These are phyloP conservation scores for Xylaria venustula DNA, from an alignment of 495 filamentous ascomycete species.

Conservation along the genomic window DNA sequence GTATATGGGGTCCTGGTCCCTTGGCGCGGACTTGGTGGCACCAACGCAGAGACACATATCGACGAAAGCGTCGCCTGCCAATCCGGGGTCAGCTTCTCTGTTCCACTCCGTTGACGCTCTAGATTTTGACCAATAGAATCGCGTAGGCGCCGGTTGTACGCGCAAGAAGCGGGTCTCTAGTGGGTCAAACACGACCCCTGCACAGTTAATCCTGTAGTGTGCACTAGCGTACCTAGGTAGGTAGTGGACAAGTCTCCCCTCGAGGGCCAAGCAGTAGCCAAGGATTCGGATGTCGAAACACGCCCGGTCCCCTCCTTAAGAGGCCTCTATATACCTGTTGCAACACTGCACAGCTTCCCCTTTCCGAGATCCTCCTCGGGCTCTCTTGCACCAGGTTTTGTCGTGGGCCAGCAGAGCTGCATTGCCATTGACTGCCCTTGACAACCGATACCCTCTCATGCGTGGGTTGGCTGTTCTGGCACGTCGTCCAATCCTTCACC, in stretches of 20 bases:
- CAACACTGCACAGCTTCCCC: background rate
- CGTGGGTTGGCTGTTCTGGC: background rate
- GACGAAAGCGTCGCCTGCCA: background rate
- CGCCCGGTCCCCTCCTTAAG: background rate
- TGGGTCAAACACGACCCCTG: slow-evolving; percentile 11
- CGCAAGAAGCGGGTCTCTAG: background rate
- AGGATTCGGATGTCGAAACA: background rate
- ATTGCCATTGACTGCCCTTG: slow-evolving; percentile 1
- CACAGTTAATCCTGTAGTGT: background rate
- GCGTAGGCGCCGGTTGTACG: background rate
- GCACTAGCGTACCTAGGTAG: too few species aligned
- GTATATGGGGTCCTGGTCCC: too few species aligned
- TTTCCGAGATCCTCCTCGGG: background rate
- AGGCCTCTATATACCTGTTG: too few species aligned
- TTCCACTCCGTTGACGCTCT: background rate
- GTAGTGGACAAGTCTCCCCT: too few species aligned
- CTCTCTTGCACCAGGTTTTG: background rate
- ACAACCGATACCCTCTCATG: background rate
- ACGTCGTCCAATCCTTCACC: slow-evolving; percentile 8
- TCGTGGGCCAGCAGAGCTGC: slow-evolving; percentile 10
- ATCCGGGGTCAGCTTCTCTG: background rate
- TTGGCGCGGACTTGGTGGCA: background rate
- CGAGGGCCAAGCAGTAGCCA: too few species aligned
- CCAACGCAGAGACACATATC: background rate
- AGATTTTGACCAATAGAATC: background rate